Evolutionary conservation across 306 rosid species (phyloP).

Genomic region (Prunus davidiana): DNA sequence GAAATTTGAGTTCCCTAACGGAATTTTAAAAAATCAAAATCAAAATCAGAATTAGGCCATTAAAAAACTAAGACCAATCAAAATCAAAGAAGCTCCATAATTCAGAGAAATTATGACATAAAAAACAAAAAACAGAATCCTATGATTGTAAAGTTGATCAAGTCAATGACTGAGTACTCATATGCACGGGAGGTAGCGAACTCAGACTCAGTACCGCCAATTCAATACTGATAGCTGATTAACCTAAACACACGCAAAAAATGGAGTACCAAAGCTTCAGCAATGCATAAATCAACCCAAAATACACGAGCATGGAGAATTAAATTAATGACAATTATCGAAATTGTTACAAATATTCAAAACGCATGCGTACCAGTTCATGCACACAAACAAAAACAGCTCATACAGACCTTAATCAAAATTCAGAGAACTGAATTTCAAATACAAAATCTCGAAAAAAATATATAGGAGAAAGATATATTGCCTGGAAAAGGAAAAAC

Average conservation of each 20-base stretch:
- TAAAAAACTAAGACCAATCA: background rate
- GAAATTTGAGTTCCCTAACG: background rate
- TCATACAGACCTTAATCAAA: background rate
- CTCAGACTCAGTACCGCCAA: background rate
- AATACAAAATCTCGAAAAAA: background rate
- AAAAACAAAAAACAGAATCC: background rate
- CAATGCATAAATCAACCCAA: background rate
- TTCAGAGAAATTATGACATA: background rate
- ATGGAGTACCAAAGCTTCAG: background rate
- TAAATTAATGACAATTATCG: background rate
- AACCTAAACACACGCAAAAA: background rate
- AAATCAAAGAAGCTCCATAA: background rate
- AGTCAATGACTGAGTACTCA: constrained; percentile 1
- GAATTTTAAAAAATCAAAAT: background rate
- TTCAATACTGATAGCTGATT: background rate
- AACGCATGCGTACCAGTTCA: background rate
- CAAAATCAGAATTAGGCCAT: background rate
- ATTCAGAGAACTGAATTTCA: background rate
- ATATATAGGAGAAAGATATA: background rate
- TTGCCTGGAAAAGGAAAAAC: constrained; percentile 17
- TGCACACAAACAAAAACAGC: background rate
- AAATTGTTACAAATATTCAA: background rate
- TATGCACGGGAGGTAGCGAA: background rate
- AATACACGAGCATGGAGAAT: background rate
- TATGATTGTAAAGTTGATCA: background rate